Percentiles rank a stretch among this genome's conserved stretches.
Evolutionary conservation across 345 rosid genomes (phyloP).

Genomic region (Psidium friedrichsthalianum): DNA sequence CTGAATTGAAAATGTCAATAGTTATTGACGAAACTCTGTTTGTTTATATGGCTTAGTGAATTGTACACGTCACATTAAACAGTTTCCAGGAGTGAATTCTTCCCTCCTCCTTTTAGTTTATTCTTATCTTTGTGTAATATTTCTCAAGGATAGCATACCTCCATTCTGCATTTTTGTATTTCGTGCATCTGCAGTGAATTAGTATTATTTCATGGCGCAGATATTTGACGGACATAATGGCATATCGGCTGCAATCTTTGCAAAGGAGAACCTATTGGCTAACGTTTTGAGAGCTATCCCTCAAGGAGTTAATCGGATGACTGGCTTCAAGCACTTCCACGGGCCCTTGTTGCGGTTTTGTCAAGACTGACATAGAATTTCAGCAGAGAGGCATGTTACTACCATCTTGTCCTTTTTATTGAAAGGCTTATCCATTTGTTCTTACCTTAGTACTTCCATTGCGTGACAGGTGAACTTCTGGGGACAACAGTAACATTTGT

Average conservation of each 20-base stretch:
- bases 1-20: not conserved
- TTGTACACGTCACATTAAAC: not conserved
- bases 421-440: not conserved
- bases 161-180: not conserved
- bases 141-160: not conserved
- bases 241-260: constrained; percentile 91
- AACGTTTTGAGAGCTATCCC: constrained; percentile 94
- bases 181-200: not conserved
- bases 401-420: not conserved
- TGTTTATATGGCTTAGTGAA: not conserved
- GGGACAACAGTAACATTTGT: constrained; percentile 99
- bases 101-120: not conserved
- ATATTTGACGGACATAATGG: constrained; percentile 99
- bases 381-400: constrained; percentile 66
- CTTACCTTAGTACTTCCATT: constrained; percentile 2
- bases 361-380: constrained; percentile 97
- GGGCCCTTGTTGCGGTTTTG: constrained; percentile 95
- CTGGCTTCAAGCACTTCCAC: constrained; percentile 99
- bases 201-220: constrained; percentile 21
- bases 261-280: constrained; percentile 67
- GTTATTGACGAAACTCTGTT: not conserved
- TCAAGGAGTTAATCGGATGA: constrained; percentile 59
- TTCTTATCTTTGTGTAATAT: not conserved
- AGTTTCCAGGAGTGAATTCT: not conserved
- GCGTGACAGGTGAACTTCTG: constrained; percentile 82